Evolutionary conservation across 1,284 basidiomycete genomes (phyloP), one percentile per base, ranked within the genome.

Genomic region (Anthracocystis panici-leucophaei): DNA sequence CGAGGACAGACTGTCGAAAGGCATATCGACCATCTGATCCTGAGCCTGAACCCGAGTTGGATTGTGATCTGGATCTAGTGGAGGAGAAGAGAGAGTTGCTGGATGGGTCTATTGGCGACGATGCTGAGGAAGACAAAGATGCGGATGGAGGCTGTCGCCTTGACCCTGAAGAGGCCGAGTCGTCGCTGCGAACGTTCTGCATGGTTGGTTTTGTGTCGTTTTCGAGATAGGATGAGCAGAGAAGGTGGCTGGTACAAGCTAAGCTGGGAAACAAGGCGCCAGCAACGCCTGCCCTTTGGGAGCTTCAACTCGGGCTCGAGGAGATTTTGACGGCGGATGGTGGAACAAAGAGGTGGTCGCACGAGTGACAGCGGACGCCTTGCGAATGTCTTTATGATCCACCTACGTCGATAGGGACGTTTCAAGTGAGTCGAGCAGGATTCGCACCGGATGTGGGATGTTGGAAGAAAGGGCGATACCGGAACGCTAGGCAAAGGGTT

Each of bases 1-100:
- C 72, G 53, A 75, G 63, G 20, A 69, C 68, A 2, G 68, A 71
- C 29, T 71, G 54, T 10, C 58, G 57, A 27, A 71, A 71, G 7
- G 68, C 27, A 29, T 33, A 58, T 16, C 50, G 59, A 25, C 40
- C 31, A 16, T 7, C 27, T 27, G 27, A 27, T 27, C 27, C 50
- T 3, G 59, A 42, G n/a, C 25, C 35, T 18, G 55, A 31, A 10
- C 12, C 52, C 8, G 57, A 9, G 31, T 65, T 57, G 35, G 27
- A 25, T 16, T 23, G 48, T 10, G 52, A 51, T n/a, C 57, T 61
- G 23, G 67, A 70, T 53, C 44, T 61, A 25, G 66, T 49, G 8
- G 68, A 61, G 20, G 61, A 70, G 31, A 57, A 52, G 10, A 45
- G 31, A 23, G 58, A 48, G 27, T 61, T 57, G 31, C 51, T 57